These are phyloP conservation scores for Diddensiella santjacobensis DNA, from an alignment of 805 yeast genomes.

Conservation along the genomic window DNA sequence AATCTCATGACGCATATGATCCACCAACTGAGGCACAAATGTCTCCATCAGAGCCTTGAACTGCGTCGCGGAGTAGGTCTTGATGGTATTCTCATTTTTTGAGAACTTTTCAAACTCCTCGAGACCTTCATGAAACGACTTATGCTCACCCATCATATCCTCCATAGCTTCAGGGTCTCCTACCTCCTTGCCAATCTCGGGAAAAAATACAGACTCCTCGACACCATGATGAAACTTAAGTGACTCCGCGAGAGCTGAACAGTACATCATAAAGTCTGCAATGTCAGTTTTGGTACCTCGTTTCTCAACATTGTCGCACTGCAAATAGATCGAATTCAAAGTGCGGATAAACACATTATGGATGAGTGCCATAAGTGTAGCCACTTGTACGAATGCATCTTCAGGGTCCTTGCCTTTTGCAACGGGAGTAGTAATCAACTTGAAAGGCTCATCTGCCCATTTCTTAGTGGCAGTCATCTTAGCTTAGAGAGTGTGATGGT, in stretches of 20 bases:
- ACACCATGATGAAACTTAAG: background rate
- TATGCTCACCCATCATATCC: background rate
- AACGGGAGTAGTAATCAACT: background rate
- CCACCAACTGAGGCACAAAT: background rate
- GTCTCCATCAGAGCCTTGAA: background rate
- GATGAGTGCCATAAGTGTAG: conserved; percentile 3
- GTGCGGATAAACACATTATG: background rate
- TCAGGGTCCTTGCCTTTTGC: background rate
- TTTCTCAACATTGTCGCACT: background rate
- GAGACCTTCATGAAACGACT: background rate
- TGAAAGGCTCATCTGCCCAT: conserved; percentile 1
- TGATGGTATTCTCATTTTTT: too few species aligned
- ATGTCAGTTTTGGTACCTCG: background rate
- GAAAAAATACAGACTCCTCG: background rate
- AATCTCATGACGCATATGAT: background rate
- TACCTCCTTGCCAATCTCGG: background rate
- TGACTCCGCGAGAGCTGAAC: background rate
- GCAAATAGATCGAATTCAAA: background rate
- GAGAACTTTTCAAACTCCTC: background rate
- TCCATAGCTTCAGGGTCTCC: background rate
- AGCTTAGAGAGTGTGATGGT: too few species aligned
- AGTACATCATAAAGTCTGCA: background rate
- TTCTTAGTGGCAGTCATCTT: background rate
- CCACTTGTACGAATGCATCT: background rate
- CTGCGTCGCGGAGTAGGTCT: background rate